phyloP scores from a whole-genome alignment of 345 rosid species.

The Sisymbrium altissimum region DNA sequence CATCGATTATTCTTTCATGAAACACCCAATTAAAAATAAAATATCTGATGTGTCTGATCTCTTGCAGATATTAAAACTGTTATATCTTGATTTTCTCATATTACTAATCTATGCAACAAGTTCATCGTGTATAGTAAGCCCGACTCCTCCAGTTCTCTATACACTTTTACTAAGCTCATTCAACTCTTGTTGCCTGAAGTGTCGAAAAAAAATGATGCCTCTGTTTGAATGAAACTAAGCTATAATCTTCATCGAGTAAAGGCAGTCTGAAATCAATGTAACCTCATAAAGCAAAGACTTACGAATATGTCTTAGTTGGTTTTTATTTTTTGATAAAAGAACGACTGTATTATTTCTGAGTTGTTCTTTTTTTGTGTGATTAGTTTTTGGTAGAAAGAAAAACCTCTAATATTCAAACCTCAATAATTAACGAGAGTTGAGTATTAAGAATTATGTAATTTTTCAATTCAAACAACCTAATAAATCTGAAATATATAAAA shows the following conservation, averaged over 20 bases:
- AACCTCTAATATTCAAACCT: too few relatives aligned
- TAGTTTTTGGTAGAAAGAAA: too few relatives aligned
- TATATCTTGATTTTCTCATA: not conserved
- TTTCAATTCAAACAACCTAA: too few relatives aligned
- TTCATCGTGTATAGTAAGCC: constrained; percentile 97
- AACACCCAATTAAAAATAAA: constrained; percentile 23
- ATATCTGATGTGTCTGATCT: constrained; percentile 20
- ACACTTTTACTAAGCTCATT: constrained; percentile 93
- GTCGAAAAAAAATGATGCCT: not conserved
- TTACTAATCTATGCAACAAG: constrained; percentile 67
- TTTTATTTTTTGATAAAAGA: too few relatives aligned
- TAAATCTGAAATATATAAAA: too few relatives aligned
- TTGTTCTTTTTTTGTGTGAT: too few relatives aligned
- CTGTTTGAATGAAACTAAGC: not conserved
- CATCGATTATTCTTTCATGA: constrained; percentile 85
- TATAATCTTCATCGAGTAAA: not conserved
- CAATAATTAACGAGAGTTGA: too few relatives aligned
- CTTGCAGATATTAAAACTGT: not conserved
- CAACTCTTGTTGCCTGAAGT: constrained; percentile 84
- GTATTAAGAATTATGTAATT: too few relatives aligned
- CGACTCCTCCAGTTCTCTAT: constrained; percentile 89
- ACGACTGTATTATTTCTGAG: too few relatives aligned
- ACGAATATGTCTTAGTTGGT: too few relatives aligned
- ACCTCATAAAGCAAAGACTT: not conserved
- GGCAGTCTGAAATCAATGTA: not conserved